Base-by-base conservation (phyloP, 1,139 yeast genomes). In the Candida glucosophila region DNA sequence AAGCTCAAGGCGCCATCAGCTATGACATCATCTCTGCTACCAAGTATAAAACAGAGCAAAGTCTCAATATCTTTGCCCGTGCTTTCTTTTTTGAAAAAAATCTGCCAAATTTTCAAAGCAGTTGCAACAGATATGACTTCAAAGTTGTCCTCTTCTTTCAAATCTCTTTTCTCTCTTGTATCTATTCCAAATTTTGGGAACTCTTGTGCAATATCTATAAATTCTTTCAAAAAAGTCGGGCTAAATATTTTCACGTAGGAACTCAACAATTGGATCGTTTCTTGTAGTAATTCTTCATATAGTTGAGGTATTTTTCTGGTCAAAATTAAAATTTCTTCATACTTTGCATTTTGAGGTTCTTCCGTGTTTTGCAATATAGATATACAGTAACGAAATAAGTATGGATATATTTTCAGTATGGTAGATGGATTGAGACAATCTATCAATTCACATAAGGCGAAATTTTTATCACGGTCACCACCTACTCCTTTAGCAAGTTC, bases 391-490 rank as follows among this genome's bases (percentile, higher is more conserved):
- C 32, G 26, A 5, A 39, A 31, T 11, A 61, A 37, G n/a, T 42
- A 34, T 4, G 40, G 25, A 27, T 45, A 45, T 4, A 55, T 39
- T 6, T 41, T 35, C 5, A 29, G 25, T 14, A 39, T 37, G 6
- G 49, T 31, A 5, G 38, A 29, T 5, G 40, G 34, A 18, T 57
- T 53, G 3, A 53, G 42, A 8, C 43, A 48, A 7, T 46, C 49
- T 12, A 61, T 31, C 15, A 65, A 34, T 17, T 63, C 69, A 39
- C 59, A 53, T 17, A 65, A 47, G 2, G 54, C 50, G 7, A 41
- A 34, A 4, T 47, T 33, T 29, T 40, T 48, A 13, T 37, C 47
- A 2, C 40, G 32, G 28, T 34, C 28, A 10, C 34, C 34, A 7
- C 27, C 27, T 14, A 52, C 31, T 15, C 39, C 39, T 5, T 25